Percentiles rank a stretch among this genome's conserved stretches.
phyloP scores from a whole-genome alignment of 179 eudicot genomes.

The Carnegiea gigantea region DNA sequence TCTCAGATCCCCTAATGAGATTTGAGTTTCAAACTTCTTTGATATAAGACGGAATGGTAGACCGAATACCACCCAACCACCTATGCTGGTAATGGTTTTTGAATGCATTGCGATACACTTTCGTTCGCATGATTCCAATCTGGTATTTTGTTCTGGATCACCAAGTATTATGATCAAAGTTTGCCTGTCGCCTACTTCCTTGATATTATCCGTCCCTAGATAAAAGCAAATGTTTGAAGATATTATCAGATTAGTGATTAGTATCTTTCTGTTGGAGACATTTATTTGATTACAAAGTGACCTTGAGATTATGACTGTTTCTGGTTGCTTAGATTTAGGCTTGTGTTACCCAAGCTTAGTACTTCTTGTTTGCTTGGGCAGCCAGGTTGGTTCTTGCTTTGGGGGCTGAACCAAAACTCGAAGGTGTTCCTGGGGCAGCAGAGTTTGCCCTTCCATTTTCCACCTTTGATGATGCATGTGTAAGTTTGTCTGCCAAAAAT shows the following conservation, averaged over 20 bases:
- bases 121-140: not conserved
- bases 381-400: conserved; percentile 99
- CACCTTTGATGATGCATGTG: conserved; percentile 88
- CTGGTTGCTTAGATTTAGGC: conserved; percentile 15
- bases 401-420: conserved; percentile 94
- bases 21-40: not conserved
- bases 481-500: conserved; percentile 40
- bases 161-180: not conserved
- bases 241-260: not conserved
- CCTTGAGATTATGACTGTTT: not conserved
- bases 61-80: not conserved
- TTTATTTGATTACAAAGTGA: not conserved
- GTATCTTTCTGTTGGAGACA: not conserved
- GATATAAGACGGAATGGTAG: not conserved
- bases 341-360: conserved; percentile 38
- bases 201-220: not conserved
- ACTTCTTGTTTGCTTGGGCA: conserved; percentile 64
- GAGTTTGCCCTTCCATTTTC: conserved; percentile 89
- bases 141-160: not conserved
- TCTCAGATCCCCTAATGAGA: not conserved
- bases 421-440: conserved; percentile 83
- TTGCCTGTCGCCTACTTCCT: not conserved
- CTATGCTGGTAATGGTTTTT: not conserved
- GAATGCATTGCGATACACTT: not conserved
- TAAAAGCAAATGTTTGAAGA: not conserved